phyloP scores from a whole-genome alignment of 2,329 filamentous ascomycete genomes.

The Ramularia endophylla region DNA sequence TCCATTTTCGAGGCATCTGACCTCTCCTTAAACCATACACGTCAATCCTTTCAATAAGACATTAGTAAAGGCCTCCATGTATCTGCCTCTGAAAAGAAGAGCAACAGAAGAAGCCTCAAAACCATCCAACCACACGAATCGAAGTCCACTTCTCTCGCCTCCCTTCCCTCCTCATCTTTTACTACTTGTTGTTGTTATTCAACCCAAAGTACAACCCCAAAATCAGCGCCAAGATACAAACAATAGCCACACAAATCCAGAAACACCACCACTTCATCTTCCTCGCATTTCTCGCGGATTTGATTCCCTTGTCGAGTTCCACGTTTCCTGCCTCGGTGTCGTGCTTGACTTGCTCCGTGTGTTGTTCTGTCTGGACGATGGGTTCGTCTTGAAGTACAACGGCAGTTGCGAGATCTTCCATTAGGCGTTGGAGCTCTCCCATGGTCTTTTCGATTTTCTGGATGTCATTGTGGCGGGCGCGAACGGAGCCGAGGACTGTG shows the following conservation, averaged over 20 bases:
- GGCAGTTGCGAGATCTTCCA: slow-evolving; percentile 67
- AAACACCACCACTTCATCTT: slow-evolving; percentile 81
- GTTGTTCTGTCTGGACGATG: slow-evolving; percentile 57
- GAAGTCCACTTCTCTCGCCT: neutral
- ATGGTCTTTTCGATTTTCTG: slow-evolving; percentile 73
- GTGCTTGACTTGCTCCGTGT: too few species aligned
- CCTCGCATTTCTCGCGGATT: slow-evolving; percentile 59
- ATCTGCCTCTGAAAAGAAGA: neutral
- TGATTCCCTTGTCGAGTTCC: slow-evolving; percentile 60
- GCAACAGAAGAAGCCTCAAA: neutral
- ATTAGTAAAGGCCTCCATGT: too few species aligned
- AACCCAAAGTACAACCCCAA: slow-evolving; percentile 46
- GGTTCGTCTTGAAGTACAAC: slow-evolving; percentile 66
- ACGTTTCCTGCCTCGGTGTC: slow-evolving; percentile 44
- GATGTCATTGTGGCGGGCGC: slow-evolving; percentile 77
- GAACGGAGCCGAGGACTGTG: slow-evolving; percentile 69
- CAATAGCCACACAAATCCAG: slow-evolving; percentile 47
- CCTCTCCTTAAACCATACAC: too few species aligned
- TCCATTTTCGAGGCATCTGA: too few species aligned
- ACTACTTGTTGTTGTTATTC: slow-evolving; percentile 11
- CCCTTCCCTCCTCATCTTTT: too few species aligned
- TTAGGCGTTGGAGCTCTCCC: slow-evolving; percentile 62
- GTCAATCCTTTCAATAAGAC: too few species aligned
- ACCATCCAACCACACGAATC: neutral
- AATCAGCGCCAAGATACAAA: slow-evolving; percentile 45